These are phyloP conservation scores for Tricholoma terreum DNA, from an alignment of 768 basidiomycete genomes.

Conservation along the genomic window DNA sequence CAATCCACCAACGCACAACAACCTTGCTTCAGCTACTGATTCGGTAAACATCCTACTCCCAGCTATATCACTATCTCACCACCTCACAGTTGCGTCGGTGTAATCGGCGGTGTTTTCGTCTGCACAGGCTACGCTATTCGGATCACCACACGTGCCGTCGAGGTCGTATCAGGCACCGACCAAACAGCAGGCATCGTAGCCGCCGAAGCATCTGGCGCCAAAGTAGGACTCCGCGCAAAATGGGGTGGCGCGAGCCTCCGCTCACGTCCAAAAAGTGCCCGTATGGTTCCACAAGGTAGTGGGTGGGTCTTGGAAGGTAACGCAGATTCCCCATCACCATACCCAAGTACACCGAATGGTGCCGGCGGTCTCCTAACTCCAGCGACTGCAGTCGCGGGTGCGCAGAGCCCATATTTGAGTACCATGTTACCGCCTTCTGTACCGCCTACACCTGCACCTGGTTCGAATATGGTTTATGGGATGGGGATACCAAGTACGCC, in stretches of 20 bases:
- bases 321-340: constrained; percentile 31
- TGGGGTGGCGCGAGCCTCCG: constrained; percentile 69
- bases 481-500: constrained; percentile 8
- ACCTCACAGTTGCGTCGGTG: constrained; percentile 67
- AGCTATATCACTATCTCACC: not conserved
- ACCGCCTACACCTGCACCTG: constrained; percentile 1
- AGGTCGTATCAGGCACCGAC: constrained; percentile 58
- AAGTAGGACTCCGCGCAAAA: constrained; percentile 54
- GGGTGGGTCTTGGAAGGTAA: constrained; percentile 59
- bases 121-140: constrained; percentile 77
- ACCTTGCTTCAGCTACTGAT: constrained; percentile 79
- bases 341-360: constrained; percentile 28
- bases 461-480: constrained; percentile 3
- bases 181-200: constrained; percentile 52
- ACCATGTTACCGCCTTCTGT: not conserved
- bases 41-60: constrained; percentile 33
- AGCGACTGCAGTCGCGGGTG: constrained; percentile 1
- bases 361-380: constrained; percentile 28
- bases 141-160: constrained; percentile 60
- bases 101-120: constrained; percentile 88
- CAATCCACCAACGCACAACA: constrained; percentile 86
- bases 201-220: constrained; percentile 60
- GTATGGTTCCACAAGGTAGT: constrained; percentile 53
- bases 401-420: not conserved
- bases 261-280: constrained; percentile 42